Evolutionary conservation across 2,329 filamentous ascomycete species (phyloP), one percentile per base, ranked within the genome.

Genomic region (Penicillium sp.): DNA sequence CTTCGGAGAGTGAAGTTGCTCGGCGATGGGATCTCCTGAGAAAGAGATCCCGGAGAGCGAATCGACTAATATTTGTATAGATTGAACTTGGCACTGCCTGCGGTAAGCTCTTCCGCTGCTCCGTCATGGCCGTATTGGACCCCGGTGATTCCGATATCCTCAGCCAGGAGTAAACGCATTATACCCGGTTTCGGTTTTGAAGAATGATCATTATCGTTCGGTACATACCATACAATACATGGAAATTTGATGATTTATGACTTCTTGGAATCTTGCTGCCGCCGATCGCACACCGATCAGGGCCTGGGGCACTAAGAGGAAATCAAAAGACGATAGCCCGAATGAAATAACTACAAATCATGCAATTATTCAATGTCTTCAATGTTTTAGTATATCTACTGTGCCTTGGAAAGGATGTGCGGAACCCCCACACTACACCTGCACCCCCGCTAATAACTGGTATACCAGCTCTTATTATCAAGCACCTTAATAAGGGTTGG

Each of bases 91-190:
- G 93, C 69, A 97, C 91, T 70, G 91, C 90, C 65, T 96, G 90
- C 79, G 93, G 93, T 81, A 97, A 97, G 81, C 86, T 98, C 71
- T 98, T 95, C 86, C 84, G 89, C 65, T 95, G 89, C 85, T 94
- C 88, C 63, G 95, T 89, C 76, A 94, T 98, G 87, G 85, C 90
- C 65, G 86, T 97, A 71, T 79, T 97, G 62, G 93, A 98, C 76
- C 89, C 90, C 72, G 93, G 91, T 84, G 87, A 97, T 84, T 95
- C 89, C 63, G 93, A 98, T 76, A 98, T 98, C 75, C 82, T 98
- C 22, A 58, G 47, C 54, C 51, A 43, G 44, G 55, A 56, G 39
- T 34, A 34, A 34, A 34, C 31, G 16, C 18, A 34, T 18, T 11
- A 18, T 34, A 34, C 16, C 31, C 31, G 11, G 14, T 11, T 9